phyloP scores from a whole-genome alignment of 2,329 filamentous ascomycete genomes.

The Colletotrichum horii region DNA sequence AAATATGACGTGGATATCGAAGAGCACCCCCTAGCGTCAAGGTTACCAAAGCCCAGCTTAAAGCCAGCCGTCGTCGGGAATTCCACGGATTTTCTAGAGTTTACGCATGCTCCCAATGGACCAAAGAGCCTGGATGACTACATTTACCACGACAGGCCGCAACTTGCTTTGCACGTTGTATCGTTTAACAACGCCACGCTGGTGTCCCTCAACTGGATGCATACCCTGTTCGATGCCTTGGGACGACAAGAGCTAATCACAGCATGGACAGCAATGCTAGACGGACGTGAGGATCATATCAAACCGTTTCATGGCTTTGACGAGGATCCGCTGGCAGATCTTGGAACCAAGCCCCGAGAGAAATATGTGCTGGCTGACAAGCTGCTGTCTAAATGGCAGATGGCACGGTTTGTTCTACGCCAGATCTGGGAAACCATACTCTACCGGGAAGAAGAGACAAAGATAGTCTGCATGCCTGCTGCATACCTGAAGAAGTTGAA shows the following conservation, averaged over 20 bases:
- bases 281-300: background rate
- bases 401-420: background rate
- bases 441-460: background rate
- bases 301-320: background rate
- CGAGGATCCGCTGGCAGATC: background rate
- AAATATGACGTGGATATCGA: background rate
- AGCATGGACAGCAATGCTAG: background rate
- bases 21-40: background rate
- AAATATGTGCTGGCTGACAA: background rate
- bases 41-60: background rate
- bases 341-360: background rate
- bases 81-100: background rate
- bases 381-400: background rate
- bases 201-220: background rate
- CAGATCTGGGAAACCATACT: background rate
- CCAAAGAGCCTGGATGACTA: conserved; percentile 40
- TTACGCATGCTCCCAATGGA: background rate
- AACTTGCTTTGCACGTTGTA: conserved; percentile 51
- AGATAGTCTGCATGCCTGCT: background rate
- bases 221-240: background rate
- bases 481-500: background rate
- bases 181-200: conserved; percentile 43
- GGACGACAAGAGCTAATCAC: background rate
- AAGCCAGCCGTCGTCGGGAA: background rate
- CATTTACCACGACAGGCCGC: conserved; percentile 45